Evolutionary conservation across 768 basidiomycete species (phyloP).

Genomic region (Tremella mesenterica): DNA sequence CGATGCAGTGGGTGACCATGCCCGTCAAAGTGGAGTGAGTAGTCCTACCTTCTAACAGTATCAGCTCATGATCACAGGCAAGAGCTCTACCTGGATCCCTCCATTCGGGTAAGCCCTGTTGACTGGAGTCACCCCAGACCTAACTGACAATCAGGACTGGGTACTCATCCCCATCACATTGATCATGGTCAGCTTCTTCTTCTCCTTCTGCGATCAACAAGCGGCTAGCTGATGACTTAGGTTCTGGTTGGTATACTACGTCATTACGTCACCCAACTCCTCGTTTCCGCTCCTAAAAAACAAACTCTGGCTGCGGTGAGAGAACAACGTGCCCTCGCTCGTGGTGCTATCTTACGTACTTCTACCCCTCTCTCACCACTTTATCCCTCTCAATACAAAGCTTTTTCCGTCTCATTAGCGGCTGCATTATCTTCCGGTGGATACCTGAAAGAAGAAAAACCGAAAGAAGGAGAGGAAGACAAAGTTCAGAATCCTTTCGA

Average conservation of each 20-base stretch:
- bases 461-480: constrained; percentile 50
- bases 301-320: constrained; percentile 66
- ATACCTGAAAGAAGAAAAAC: constrained; percentile 71
- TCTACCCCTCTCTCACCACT: constrained; percentile 74
- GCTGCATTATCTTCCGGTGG: constrained; percentile 50
- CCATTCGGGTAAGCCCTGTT: constrained; percentile 59
- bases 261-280: constrained; percentile 80
- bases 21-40: constrained; percentile 30
- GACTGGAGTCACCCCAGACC: too few species aligned
- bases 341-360: constrained; percentile 73
- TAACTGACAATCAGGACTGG: constrained; percentile 40
- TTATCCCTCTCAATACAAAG: constrained; percentile 41
- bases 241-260: constrained; percentile 85
- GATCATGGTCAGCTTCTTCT: constrained; percentile 64
- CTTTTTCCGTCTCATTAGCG: constrained; percentile 39
- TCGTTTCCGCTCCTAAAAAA: constrained; percentile 77
- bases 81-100: constrained; percentile 76
- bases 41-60: background rate
- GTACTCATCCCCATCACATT: constrained; percentile 90
- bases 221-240: constrained; percentile 46
- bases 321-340: constrained; percentile 66
- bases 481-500: constrained; percentile 70
- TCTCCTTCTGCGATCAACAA: background rate
- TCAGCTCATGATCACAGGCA: constrained; percentile 24
- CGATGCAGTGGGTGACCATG: constrained; percentile 6